Percentiles rank a stretch among this genome's conserved stretches.
These are phyloP conservation scores for Termitomyces sp. DNA, from an alignment of 768 basidiomycete genomes.

Conservation along the genomic window DNA sequence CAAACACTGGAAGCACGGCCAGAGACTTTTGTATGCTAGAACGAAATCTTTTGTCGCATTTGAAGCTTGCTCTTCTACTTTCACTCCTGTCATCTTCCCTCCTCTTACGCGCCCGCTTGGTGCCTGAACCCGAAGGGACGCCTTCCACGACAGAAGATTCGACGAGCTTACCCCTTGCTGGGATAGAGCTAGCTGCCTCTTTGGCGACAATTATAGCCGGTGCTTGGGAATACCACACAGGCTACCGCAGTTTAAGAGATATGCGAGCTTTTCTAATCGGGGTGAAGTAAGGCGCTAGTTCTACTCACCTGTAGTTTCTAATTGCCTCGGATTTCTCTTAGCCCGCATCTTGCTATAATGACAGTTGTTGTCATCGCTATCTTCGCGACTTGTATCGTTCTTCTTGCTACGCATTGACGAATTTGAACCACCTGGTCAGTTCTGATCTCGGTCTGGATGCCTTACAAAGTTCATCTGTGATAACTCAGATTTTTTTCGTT, in stretches of 20 bases:
- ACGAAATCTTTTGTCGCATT: constrained; percentile 64
- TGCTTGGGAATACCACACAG: constrained; percentile 60
- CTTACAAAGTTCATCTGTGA: background rate
- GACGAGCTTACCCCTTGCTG: constrained; percentile 42
- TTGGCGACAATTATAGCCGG: constrained; percentile 51
- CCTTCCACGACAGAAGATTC: constrained; percentile 12
- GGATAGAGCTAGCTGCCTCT: constrained; percentile 48
- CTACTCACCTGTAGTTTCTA: background rate
- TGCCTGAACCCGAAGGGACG: constrained; percentile 28
- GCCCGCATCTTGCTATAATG: constrained; percentile 50
- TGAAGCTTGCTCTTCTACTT: constrained; percentile 62
- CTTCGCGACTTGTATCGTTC: constrained; percentile 45
- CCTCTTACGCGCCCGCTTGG: constrained; percentile 55
- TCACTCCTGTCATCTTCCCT: constrained; percentile 60
- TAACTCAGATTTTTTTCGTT: background rate
- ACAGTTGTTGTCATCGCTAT: constrained; percentile 40
- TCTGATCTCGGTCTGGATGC: background rate
- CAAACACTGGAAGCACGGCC: constrained; percentile 55
- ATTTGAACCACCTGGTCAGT: background rate
- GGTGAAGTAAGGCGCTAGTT: constrained; percentile 39
- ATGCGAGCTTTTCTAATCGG: constrained; percentile 56
- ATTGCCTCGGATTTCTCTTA: constrained; percentile 15
- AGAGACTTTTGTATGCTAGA: constrained; percentile 79
- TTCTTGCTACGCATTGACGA: constrained; percentile 29
- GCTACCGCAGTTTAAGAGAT: constrained; percentile 49